These are phyloP conservation scores for Melanogaster broomeanus DNA, from an alignment of 768 basidiomycete species.

Conservation along the genomic window DNA sequence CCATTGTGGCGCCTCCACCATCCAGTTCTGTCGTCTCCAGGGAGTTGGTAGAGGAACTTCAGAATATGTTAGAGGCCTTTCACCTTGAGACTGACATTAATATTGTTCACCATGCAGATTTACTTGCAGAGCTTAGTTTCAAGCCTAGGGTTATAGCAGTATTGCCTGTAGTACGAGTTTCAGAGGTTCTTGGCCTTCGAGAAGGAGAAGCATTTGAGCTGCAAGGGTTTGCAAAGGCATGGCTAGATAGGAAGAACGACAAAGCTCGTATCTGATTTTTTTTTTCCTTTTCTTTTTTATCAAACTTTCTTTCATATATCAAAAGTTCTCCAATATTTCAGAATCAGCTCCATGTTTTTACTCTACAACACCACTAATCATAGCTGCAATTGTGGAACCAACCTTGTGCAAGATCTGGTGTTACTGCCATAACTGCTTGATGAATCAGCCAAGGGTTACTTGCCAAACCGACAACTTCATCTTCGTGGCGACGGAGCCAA, in stretches of 20 bases:
- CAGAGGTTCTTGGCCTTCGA: background rate
- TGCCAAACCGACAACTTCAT: background rate
- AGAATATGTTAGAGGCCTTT: too few species aligned
- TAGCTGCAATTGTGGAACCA: constrained; percentile 29
- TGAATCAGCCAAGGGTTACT: constrained; percentile 20
- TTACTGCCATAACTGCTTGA: constrained; percentile 19
- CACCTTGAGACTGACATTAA: too few species aligned
- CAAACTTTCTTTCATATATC: background rate
- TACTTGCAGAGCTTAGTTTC: too few species aligned
- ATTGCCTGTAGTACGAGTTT: background rate
- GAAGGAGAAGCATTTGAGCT: background rate
- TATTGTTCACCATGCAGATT: too few species aligned
- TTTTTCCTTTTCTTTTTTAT: background rate
- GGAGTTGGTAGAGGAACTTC: too few species aligned
- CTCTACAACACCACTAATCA: constrained; percentile 3
- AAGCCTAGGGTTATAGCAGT: background rate
- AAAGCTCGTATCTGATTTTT: background rate
- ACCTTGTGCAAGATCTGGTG: constrained; percentile 16
- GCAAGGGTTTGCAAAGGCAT: background rate
- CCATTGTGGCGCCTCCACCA: too few species aligned
- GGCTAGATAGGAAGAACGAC: background rate
- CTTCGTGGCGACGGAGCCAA: constrained; percentile 28
- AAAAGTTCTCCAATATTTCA: background rate
- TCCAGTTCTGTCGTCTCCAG: too few species aligned
- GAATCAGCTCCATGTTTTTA: background rate